Conservation (phyloP, 108 stramenopile genomes). For the Nitzschia palea region DNA sequence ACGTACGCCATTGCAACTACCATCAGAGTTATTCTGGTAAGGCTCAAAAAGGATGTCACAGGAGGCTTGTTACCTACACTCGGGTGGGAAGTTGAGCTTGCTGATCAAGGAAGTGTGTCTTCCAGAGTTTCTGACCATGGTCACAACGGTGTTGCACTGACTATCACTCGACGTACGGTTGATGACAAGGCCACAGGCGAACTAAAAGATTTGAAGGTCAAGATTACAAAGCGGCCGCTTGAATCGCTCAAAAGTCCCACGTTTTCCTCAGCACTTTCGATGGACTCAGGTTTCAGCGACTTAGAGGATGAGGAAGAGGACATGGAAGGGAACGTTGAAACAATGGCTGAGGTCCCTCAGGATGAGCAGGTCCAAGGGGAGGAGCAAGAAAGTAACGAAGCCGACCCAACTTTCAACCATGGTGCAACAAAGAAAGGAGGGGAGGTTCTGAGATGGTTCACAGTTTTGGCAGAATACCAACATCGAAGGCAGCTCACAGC, state of each 20-base stretch:
- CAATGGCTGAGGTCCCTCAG: not conserved
- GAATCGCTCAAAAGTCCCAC: not conserved
- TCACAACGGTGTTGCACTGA: constrained; percentile 69
- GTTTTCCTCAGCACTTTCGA: constrained; percentile 5
- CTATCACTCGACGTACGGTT: constrained; percentile 27
- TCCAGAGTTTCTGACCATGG: constrained; percentile 66
- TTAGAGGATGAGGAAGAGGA: constrained; percentile 15
- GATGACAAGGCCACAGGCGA: not conserved
- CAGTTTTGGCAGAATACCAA: constrained; percentile 68
- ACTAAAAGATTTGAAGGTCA: not conserved
- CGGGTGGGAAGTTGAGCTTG: constrained; percentile 65
- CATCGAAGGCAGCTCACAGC: constrained; percentile 60
- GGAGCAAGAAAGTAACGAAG: not conserved
- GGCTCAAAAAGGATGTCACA: constrained; percentile 45
- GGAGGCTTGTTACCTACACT: constrained; percentile 43
- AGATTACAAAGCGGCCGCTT: not conserved
- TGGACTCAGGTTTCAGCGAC: not conserved
- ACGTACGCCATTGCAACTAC: constrained; percentile 73
- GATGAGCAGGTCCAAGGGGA: constrained; percentile 10
- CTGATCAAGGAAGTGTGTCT: constrained; percentile 21
- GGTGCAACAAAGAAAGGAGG: constrained; percentile 26
- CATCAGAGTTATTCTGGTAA: constrained; percentile 65
- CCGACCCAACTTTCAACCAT: constrained; percentile 7
- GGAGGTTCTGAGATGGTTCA: constrained; percentile 50
- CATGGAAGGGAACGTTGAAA: not conserved